Conservation (phyloP, 148 eudicot genomes). For the Drosera capensis region DNA sequence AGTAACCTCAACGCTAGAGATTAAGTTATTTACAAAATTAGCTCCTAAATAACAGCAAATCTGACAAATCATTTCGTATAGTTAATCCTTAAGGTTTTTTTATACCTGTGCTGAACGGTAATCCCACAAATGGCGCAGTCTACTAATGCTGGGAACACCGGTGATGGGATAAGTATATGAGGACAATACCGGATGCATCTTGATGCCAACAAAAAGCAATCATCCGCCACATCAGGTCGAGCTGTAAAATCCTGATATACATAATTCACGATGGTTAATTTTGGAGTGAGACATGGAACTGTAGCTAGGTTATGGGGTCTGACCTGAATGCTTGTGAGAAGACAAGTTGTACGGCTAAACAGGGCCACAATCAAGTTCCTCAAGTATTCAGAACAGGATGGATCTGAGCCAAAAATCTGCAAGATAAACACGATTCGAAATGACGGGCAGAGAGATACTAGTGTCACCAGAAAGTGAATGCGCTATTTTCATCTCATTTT, state of each 20-base stretch:
- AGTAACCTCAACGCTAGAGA: neutral
- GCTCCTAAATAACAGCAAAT: neutral
- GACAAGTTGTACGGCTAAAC: slow-evolving; percentile 67
- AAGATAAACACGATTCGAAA: slow-evolving; percentile 7
- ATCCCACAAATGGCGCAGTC: slow-evolving; percentile 86
- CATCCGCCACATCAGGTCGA: slow-evolving; percentile 95
- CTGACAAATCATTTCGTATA: no score
- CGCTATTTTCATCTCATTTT: no score
- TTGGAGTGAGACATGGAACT: slow-evolving; percentile 3
- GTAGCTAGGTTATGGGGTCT: neutral
- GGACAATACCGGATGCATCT: slow-evolving; percentile 99
- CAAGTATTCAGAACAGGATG: slow-evolving; percentile 76
- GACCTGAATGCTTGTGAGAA: slow-evolving; percentile 70
- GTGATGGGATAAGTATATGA: slow-evolving; percentile 67
- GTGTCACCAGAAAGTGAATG: no score
- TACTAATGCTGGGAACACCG: slow-evolving; percentile 54
- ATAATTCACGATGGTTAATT: slow-evolving; percentile 2
- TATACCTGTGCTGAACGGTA: slow-evolving; percentile 97
- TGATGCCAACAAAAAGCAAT: slow-evolving; percentile 89
- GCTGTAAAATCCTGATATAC: slow-evolving; percentile 67
- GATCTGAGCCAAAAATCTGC: slow-evolving; percentile 97
- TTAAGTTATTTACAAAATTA: no score
- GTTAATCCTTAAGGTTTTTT: no score
- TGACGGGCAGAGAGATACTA: slow-evolving; percentile 2
- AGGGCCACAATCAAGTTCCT: slow-evolving; percentile 77